These are phyloP conservation scores for Hypoxylon rickii DNA, from an alignment of 495 filamentous ascomycete species.

Conservation along the genomic window DNA sequence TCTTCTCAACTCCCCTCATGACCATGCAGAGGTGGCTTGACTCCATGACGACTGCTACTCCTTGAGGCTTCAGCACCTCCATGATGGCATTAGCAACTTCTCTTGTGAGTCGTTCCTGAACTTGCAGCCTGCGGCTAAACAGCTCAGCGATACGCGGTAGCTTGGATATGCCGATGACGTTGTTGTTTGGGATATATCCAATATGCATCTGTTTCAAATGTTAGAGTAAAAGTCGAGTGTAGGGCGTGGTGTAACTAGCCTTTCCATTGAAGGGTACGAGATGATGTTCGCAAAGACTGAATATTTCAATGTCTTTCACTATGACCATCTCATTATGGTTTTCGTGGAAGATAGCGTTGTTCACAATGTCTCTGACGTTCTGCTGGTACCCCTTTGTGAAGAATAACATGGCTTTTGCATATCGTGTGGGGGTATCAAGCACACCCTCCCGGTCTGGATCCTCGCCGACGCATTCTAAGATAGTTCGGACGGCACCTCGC, in stretches of 20 bases:
- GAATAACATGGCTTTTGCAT: conserved; percentile 96
- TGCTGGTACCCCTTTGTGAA: conserved; percentile 99
- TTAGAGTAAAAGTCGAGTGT: conserved; percentile 13
- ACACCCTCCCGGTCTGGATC: conserved; percentile 92
- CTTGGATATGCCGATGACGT: conserved; percentile 93
- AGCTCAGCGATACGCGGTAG: conserved; percentile 94
- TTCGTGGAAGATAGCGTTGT: conserved; percentile 94
- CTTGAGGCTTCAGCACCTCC: conserved; percentile 90
- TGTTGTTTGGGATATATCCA: conserved; percentile 87
- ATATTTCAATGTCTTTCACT: conserved; percentile 96
- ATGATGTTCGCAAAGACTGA: conserved; percentile 95
- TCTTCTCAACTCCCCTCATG: conserved; percentile 92
- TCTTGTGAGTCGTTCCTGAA: conserved; percentile 94
- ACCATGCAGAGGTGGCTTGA: conserved; percentile 99
- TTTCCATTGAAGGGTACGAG: conserved; percentile 96
- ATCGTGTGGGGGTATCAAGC: conserved; percentile 82
- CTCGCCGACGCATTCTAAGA: conserved; percentile 94
- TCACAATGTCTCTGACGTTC: conserved; percentile 90
- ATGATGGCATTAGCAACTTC: conserved; percentile 94
- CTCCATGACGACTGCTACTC: conserved; percentile 97
- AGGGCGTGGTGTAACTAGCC: conserved; percentile 50
- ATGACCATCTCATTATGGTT: conserved; percentile 97
- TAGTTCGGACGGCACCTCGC: conserved; percentile 82
- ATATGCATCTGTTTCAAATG: conserved; percentile 79
- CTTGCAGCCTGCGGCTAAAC: conserved; percentile 90